Base-by-base conservation (phyloP, 2,329 filamentous ascomycete species). In the Trichoderma sp. region DNA sequence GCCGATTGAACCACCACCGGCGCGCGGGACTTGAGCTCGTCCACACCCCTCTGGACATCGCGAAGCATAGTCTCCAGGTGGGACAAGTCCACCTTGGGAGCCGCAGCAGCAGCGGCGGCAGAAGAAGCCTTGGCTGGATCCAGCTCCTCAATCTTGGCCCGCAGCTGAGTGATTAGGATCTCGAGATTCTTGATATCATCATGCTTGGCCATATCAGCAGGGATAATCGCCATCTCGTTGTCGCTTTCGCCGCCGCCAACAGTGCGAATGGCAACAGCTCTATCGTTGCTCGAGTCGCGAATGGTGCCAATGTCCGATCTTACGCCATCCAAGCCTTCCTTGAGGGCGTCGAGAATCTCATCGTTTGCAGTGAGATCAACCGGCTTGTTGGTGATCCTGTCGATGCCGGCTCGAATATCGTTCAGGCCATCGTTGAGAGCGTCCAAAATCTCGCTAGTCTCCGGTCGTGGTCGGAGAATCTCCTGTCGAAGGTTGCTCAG, bases 151-250 rank as follows among this genome's bases (percentile, higher is more conserved):
- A 97, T 85, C 79, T 97, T 97, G 75, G 88, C 87, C 41, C 91
- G 86, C 10, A 98, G 83, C 72, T 97, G 89, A 0, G 88, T 88
- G 69, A 98, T 90, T 66, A 97, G 82, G 39, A 89, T 80, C 74
- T 97, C 95, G 44, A 98, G 85, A 66, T 91, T 91, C 75, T 94
- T 92, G 68, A 97, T 88, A 69, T 96, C 92, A 57, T 90, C 86
- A 17, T 86, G 83, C 74, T 85, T 87, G 55, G 89, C 78, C 56
- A 81, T 78, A 48, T 88, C 85, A 0, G 78, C 75, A 0, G 83
- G 75, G 41, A 75, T 67, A 6, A 73, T 67, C 17, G 74, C 70
- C 21, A 71, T 70, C 15, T 74, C 74, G 2, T 63, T 60, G 1
- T 62, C 62, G 17, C 68, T 57, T 5, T 72, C 58, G 6, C 72